Percentiles rank a stretch among this genome's conserved stretches.
phyloP scores from a whole-genome alignment of 345 rosid species.

The Garcia nutans region DNA sequence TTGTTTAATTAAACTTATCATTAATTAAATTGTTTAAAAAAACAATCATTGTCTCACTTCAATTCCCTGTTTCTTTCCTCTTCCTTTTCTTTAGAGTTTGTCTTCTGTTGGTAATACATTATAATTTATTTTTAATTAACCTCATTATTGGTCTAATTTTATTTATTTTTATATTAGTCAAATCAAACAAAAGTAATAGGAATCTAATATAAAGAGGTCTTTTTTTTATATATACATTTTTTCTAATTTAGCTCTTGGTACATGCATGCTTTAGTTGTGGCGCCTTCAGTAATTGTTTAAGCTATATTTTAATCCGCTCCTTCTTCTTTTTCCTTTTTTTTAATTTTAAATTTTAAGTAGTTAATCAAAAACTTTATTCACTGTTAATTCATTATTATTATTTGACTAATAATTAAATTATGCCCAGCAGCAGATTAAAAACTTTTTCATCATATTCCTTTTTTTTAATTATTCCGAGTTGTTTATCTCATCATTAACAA shows the following conservation, averaged over 20 bases:
- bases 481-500: constrained; percentile 5
- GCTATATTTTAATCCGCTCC: too few relatives aligned
- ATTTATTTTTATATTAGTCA: not conserved
- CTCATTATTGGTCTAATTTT: not conserved
- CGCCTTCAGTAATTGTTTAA: too few relatives aligned
- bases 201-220: not conserved
- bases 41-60: not conserved
- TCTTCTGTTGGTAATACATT: constrained; percentile 31
- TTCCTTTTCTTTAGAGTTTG: constrained; percentile 18
- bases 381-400: too few relatives aligned
- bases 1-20: not conserved
- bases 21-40: not conserved
- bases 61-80: constrained; percentile 14
- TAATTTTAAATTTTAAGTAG: too few relatives aligned
- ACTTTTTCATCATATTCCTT: not conserved
- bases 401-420: too few relatives aligned
- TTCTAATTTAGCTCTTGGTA: not conserved
- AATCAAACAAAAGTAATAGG: not conserved
- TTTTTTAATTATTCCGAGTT: not conserved
- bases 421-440: too few relatives aligned
- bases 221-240: not conserved
- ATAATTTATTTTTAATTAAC: constrained; percentile 9
- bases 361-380: too few relatives aligned
- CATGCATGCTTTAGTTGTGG: too few relatives aligned
- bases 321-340: too few relatives aligned